These are phyloP conservation scores for Hibiscus mutabilis DNA, from an alignment of 345 rosid species.

Conservation along the genomic window DNA sequence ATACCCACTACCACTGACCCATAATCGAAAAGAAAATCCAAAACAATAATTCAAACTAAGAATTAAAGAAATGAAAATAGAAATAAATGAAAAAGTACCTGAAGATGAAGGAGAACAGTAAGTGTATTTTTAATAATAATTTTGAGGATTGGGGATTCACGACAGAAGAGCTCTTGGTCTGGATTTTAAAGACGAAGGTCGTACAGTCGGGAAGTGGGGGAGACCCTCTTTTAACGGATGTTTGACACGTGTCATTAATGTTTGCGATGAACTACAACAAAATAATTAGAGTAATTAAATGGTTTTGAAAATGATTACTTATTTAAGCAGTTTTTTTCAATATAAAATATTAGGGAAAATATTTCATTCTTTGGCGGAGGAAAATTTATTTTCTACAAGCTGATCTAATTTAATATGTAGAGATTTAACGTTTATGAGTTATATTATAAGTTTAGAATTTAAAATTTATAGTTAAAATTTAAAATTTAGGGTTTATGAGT, in stretches of 20 bases:
- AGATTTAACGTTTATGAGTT: no score
- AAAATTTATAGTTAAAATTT: no score
- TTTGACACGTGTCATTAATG: neutral
- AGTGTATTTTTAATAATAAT: neutral
- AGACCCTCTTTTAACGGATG: neutral
- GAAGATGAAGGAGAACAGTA: slow-evolving; percentile 1
- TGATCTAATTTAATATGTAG: no score
- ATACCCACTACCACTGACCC: slow-evolving; percentile 1
- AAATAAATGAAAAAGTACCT: slow-evolving; percentile 8
- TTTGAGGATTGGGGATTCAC: neutral
- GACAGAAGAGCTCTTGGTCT: neutral
- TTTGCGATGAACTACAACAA: neutral
- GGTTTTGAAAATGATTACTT: neutral
- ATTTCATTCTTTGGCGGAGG: no score
- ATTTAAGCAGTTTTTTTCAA: no score
- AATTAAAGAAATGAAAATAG: neutral
- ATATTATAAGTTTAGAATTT: no score
- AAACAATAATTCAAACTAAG: neutral
- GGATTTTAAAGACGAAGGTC: neutral
- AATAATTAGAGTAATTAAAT: neutral
- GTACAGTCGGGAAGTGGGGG: neutral
- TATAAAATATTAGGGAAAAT: no score
- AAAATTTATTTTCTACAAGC: no score
- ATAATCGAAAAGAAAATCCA: neutral
- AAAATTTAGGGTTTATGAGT: no score